A percentile compares a stretch with the other conserved stretches of the same genome.
phyloP scores from a whole-genome alignment of 1,139 yeast genomes.

The Nakaseomyces bracarensis region DNA sequence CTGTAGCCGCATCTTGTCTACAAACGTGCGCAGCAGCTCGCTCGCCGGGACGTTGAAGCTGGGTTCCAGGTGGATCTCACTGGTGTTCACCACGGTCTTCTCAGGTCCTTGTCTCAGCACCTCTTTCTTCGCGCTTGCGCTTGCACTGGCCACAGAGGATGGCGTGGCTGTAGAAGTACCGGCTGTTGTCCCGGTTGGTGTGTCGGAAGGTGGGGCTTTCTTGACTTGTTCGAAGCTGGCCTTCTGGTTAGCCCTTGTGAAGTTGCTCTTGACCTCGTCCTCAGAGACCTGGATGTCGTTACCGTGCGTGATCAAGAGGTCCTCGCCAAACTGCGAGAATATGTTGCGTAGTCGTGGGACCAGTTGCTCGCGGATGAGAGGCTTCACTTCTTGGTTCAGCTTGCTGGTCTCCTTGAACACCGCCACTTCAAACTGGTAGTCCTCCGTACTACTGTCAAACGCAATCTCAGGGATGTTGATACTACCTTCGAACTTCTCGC shows the following conservation, averaged over 20 bases:
- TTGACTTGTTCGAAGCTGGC: constrained; percentile 19
- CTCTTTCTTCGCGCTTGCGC: constrained; percentile 14
- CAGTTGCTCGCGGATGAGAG: constrained; percentile 50
- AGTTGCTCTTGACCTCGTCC: constrained; percentile 57
- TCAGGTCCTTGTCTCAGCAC: constrained; percentile 21
- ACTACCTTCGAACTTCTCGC: constrained; percentile 47
- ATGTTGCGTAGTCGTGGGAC: constrained; percentile 60
- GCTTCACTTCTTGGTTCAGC: constrained; percentile 40
- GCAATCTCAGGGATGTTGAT: constrained; percentile 87
- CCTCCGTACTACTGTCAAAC: constrained; percentile 82
- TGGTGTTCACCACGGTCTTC: constrained; percentile 46
- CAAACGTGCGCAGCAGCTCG: constrained; percentile 66
- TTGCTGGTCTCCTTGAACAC: constrained; percentile 51
- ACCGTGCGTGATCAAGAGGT: constrained; percentile 67
- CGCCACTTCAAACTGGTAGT: constrained; percentile 72
- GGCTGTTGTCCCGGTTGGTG: constrained; percentile 12
- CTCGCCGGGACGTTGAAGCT: constrained; percentile 81
- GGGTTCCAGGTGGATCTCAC: constrained; percentile 70
- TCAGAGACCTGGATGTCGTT: constrained; percentile 77
- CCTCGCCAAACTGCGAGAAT: constrained; percentile 63
- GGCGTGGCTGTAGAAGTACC: constrained; percentile 15
- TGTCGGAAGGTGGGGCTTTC: constrained; percentile 17
- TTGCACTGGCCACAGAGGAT: constrained; percentile 12
- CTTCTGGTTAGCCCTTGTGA: constrained; percentile 58
- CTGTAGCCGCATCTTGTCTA: constrained; percentile 72